These are phyloP conservation scores for Pseudoscleropodium purum DNA, from an alignment of 225 moss, liverwort and hornwort genomes.

Conservation along the genomic window DNA sequence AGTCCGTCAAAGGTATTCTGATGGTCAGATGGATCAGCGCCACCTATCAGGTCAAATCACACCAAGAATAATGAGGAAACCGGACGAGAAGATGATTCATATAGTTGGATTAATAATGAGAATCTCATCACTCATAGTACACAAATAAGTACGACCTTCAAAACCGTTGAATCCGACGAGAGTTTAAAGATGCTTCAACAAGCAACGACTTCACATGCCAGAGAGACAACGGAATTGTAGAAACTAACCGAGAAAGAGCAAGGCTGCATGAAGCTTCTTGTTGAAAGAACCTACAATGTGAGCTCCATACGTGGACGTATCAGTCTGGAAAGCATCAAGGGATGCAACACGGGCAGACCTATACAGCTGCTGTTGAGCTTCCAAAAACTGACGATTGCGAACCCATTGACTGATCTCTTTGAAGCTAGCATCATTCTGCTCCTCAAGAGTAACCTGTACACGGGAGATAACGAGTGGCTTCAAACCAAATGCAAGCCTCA, in stretches of 20 bases:
- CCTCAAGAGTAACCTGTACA: constrained; percentile 70
- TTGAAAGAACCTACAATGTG: constrained; percentile 42
- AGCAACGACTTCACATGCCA: neutral
- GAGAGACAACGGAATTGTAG: neutral
- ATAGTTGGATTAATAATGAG: neutral
- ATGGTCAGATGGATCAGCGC: constrained; percentile 81
- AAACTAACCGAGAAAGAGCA: constrained; percentile 80
- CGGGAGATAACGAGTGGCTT: neutral
- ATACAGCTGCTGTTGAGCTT: constrained; percentile 60
- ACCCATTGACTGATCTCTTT: constrained; percentile 77
- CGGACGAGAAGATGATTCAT: neutral
- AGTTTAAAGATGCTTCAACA: neutral
- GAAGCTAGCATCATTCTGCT: constrained; percentile 65
- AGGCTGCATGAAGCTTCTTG: constrained; percentile 76
- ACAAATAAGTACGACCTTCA: neutral
- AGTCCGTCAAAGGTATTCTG: constrained; percentile 69
- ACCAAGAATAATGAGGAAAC: neutral
- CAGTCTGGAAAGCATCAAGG: constrained; percentile 14
- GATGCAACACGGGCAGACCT: constrained; percentile 31
- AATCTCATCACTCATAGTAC: neutral
- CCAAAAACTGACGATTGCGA: constrained; percentile 65
- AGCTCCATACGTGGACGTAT: constrained; percentile 5
- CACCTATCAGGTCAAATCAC: constrained; percentile 41
- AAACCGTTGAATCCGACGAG: neutral
- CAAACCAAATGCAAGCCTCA: neutral